These are phyloP conservation scores for Clathrospora elynae DNA, from an alignment of 2,329 filamentous ascomycete species.

Conservation along the genomic window DNA sequence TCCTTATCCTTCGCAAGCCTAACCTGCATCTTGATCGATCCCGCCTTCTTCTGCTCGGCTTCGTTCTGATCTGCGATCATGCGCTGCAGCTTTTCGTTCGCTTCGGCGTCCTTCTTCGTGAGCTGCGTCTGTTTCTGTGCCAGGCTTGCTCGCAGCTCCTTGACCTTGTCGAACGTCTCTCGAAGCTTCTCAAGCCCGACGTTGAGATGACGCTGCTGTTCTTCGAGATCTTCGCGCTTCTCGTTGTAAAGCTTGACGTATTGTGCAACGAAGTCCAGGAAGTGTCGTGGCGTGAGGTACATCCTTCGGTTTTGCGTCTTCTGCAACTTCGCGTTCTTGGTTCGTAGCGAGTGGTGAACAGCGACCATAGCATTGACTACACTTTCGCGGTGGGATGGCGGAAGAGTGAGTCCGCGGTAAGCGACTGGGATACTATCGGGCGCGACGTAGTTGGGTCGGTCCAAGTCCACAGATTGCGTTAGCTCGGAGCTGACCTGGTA, in stretches of 20 bases:
- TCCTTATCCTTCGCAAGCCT: slow-evolving; percentile 87
- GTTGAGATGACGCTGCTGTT: slow-evolving; percentile 97
- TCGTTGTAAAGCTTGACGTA: slow-evolving; percentile 98
- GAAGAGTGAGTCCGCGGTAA: slow-evolving; percentile 81
- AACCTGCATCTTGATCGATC: slow-evolving; percentile 85
- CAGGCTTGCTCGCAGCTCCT: slow-evolving; percentile 85
- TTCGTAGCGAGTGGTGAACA: slow-evolving; percentile 91
- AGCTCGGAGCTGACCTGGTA: slow-evolving; percentile 97
- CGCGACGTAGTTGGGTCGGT: slow-evolving; percentile 81
- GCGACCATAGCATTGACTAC: slow-evolving; percentile 99
- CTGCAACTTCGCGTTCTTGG: slow-evolving; percentile 83
- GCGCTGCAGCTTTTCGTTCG: slow-evolving; percentile 93
- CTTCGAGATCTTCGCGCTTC: slow-evolving; percentile 96
- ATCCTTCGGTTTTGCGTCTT: slow-evolving; percentile 93
- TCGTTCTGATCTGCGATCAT: slow-evolving; percentile 97
- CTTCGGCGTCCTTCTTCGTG: slow-evolving; percentile 91
- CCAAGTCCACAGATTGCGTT: slow-evolving; percentile 93
- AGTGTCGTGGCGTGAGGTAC: slow-evolving; percentile 94
- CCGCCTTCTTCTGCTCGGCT: slow-evolving; percentile 87
- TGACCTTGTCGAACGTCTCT: slow-evolving; percentile 96
- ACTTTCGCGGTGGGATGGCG: slow-evolving; percentile 86
- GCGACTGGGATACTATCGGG: slow-evolving; percentile 93
- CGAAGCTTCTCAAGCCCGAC: slow-evolving; percentile 96
- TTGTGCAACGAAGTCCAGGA: slow-evolving; percentile 96
- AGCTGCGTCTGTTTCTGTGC: slow-evolving; percentile 94